Evolutionary conservation across 148 eudicot genomes (phyloP), one percentile per base, ranked within the genome.

Genomic region (Rhododendron griersonianum): DNA sequence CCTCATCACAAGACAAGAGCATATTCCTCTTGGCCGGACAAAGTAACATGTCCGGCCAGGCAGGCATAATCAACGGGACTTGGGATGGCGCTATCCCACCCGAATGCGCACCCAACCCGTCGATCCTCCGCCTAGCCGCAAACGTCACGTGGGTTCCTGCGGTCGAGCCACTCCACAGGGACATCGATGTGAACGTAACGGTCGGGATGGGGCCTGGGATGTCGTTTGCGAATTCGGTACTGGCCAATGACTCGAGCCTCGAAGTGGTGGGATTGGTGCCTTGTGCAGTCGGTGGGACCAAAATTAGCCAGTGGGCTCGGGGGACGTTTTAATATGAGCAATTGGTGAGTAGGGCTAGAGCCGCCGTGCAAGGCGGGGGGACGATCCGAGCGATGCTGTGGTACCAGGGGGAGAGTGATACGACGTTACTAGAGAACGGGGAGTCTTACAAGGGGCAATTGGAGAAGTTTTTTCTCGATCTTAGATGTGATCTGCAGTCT

Each of bases 1-100:
- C 30, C 69, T 81, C 25, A 1, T 51, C 45, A 5, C 25, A 82
- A 78, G 33, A 61, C 67, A 19, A 41, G 25, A 63, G 51, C 78
- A 85, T 91, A 51, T 89, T 89, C 82, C 83, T 89, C 11, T 59
- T 91, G 39, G 90, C 91, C 11, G 91, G 93, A 4, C 93, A 91
- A 61, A 91, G 93, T 84, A 91, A 91, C 89, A 91, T 91, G 91
- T 85, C 91, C 0, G 93, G 93, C 30, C 89, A 90, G 28, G 93
- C 90, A 2, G 93, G 93, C 14, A 88, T 91, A 2, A 76, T 25
- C 3, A 78, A 88, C 23, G 30, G 33, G 21, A 71, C 45, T 13
- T 90, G 93, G 93, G 91, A 91, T 67, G 88, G 93, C 6, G n/a
- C 84, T 5, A 41, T 91, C 11, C 93, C 92, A 8, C 84, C 74